These are phyloP conservation scores for Macadamia integrifolia DNA, from an alignment of 164 flowering plant genomes.

Conservation along the genomic window DNA sequence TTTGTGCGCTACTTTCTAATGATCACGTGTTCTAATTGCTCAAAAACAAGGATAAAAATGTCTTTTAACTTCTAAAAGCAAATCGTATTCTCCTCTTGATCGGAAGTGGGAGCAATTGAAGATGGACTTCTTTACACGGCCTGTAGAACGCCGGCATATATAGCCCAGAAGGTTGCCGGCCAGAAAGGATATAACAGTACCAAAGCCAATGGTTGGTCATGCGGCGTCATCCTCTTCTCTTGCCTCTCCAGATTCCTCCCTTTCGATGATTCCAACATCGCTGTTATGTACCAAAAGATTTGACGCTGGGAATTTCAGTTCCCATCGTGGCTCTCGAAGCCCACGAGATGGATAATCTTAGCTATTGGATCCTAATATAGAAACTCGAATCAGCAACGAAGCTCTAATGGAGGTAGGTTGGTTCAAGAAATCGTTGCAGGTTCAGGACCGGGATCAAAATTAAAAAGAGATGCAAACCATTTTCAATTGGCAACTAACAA, in stretches of 20 bases:
- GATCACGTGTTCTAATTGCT: too few species aligned
- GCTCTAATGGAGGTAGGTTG: slow-evolving; percentile 34
- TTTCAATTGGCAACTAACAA: background rate
- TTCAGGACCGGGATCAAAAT: background rate
- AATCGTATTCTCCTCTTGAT: too few species aligned
- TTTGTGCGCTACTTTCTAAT: too few species aligned
- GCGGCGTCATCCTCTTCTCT: slow-evolving; percentile 59
- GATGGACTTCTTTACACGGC: slow-evolving; percentile 53
- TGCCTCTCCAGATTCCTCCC: slow-evolving; percentile 55
- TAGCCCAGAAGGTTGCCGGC: slow-evolving; percentile 57
- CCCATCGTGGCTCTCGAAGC: slow-evolving; percentile 47
- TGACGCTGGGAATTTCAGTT: slow-evolving; percentile 34
- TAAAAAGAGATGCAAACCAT: background rate
- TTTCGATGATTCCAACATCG: slow-evolving; percentile 54
- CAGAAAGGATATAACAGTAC: slow-evolving; percentile 38
- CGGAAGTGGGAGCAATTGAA: slow-evolving; percentile 19
- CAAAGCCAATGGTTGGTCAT: slow-evolving; percentile 52
- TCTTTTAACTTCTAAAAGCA: too few species aligned
- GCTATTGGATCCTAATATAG: slow-evolving; percentile 69
- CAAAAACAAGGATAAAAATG: too few species aligned
- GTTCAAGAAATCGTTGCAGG: slow-evolving; percentile 40
- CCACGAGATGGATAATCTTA: slow-evolving; percentile 33
- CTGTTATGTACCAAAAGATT: slow-evolving; percentile 51
- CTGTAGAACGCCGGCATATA: slow-evolving; percentile 34
- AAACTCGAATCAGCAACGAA: slow-evolving; percentile 45